Evolutionary conservation across 306 rosid species (phyloP).

Genomic region (Prunus persica): Prunus_persica_NCBIv2 NC_034011.1:1758501-1759000

Average conservation of each 20-base stretch:
- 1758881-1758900: constrained; percentile 85
- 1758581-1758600: neutral
- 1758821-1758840: constrained; percentile 28
- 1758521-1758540: neutral
- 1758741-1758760: constrained; percentile 53
- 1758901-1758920: constrained; percentile 84
- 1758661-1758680: neutral
- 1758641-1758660: neutral
- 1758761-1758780: constrained; percentile 96
- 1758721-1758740: constrained; percentile 30
- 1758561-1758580: neutral
- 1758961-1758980: constrained; percentile 51
- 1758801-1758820: constrained; percentile 42
- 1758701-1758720: constrained; percentile 21
- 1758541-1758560: neutral
- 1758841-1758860: constrained; percentile 33
- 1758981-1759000: constrained; percentile 38
- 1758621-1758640: neutral
- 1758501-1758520: neutral
- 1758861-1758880: constrained; percentile 65
- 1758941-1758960: constrained; percentile 59
- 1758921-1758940: constrained; percentile 80
- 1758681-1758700: neutral
- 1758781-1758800: constrained; percentile 77
- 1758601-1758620: neutral